Conservation (phyloP, 1,284 basidiomycete genomes). For the Ustilago trichophora region DNA sequence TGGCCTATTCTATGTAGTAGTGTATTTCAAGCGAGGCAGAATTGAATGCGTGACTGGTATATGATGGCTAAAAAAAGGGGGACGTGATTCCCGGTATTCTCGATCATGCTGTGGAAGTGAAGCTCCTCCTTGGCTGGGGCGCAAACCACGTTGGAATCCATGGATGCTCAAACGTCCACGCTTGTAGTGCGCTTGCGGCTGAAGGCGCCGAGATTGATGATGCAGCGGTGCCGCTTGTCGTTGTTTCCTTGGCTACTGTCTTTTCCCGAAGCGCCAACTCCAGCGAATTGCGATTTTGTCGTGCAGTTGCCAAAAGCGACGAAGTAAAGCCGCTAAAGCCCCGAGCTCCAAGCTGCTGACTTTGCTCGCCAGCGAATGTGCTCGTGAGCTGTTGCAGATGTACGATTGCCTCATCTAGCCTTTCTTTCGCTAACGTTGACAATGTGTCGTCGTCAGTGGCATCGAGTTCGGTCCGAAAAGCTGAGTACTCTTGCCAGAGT, state of each 20-base stretch:
- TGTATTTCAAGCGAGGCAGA: too few relatives aligned
- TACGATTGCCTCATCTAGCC: constrained; percentile 7
- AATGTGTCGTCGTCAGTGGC: background rate
- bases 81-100: too few relatives aligned
- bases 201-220: background rate
- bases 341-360: constrained; percentile 4
- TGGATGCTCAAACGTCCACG: constrained; percentile 24
- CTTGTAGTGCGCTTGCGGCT: background rate
- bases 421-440: background rate
- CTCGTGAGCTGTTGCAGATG: constrained; percentile 7
- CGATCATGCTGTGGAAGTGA: background rate
- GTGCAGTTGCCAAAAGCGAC: constrained; percentile 20
- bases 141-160: constrained; percentile 30
- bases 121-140: background rate
- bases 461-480: constrained; percentile 2
- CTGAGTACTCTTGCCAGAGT: constrained; percentile 28
- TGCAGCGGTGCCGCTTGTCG: background rate
- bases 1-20: too few relatives aligned
- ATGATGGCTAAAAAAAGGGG: too few relatives aligned
- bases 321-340: constrained; percentile 3
- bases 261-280: background rate
- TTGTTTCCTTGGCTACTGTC: too few relatives aligned
- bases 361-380: constrained; percentile 3
- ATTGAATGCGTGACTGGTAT: too few relatives aligned
- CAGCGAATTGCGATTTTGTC: constrained; percentile 10